Conservation (phyloP, 495 filamentous ascomycete genomes). For the Immersiella caudata region DNA sequence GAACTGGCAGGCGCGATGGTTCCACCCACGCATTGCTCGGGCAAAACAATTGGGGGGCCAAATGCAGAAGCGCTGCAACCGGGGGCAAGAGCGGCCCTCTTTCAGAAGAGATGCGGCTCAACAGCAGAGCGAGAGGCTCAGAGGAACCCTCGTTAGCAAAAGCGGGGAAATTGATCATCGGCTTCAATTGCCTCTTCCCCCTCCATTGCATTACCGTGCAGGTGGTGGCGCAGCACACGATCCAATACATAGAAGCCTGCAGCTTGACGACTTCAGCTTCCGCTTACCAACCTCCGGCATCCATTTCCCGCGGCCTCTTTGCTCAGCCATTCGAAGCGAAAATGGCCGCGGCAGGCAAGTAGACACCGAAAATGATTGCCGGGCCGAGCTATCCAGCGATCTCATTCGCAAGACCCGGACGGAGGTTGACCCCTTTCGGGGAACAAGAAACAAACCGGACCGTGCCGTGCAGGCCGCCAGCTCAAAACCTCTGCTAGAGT, state of each 20-base stretch:
- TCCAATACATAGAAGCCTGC: not conserved
- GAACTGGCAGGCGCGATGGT: not conserved
- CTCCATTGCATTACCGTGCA: not conserved
- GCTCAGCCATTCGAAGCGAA: not conserved
- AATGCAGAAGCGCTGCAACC: not conserved
- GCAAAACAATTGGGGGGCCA: not conserved
- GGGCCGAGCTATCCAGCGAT: not conserved
- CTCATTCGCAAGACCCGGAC: not conserved
- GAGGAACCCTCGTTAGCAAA: not conserved
- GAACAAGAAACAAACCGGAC: not conserved
- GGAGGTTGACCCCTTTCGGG: not conserved
- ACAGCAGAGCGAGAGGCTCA: not conserved
- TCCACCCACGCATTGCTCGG: not conserved
- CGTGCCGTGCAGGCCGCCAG: not conserved
- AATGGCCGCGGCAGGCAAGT: not conserved
- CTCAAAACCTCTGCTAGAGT: not conserved
- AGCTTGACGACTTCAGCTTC: not conserved
- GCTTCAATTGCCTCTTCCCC: not conserved
- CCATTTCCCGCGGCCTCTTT: not conserved
- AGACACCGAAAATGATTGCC: not conserved
- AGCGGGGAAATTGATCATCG: not conserved
- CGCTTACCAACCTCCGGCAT: not conserved
- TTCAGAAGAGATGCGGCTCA: not conserved
- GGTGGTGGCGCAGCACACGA: not conserved
- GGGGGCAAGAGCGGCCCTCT: not conserved